Evolutionary conservation across 371 early-diverging fungal genomes (phyloP), one percentile per base, ranked within the genome.

Genomic region (Lichtheimia corymbifera): DNA sequence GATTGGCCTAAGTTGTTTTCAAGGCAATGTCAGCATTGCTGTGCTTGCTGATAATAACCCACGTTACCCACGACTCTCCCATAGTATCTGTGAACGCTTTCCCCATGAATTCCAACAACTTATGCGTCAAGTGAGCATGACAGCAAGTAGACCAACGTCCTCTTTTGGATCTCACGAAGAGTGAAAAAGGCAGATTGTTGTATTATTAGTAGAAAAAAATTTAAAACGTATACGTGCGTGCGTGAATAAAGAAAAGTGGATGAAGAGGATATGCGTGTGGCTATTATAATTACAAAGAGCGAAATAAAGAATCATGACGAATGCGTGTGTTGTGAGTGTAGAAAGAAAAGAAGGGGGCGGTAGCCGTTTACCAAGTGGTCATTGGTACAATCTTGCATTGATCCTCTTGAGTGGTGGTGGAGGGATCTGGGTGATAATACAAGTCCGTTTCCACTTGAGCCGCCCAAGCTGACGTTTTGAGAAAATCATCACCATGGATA

Each of bases 381-480:
- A 65, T 50, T 5, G 51, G 24, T 4, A 13, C 51, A 13, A 65
- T 49, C 17, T 52, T 28, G 50, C 64, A 63, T 35, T 35, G 35
- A 9, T 35, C 35, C 14, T 41, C 45, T 42, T 43, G 55, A 17
- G 45, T 47, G 24, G 40, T 1, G 3, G 15, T 3, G 4, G 15
- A 42, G 1, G 28, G 7, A 28, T 28, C 28, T 2, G 35, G 35
- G 11, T 35, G 35, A 11, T 55, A 14, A 40, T 49, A 57, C 18
- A 67, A 51, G 50, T 75, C 76, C 0, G 76, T 73, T 40, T 73
- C 62, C 0, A 76, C 79, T 45, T 80, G 81, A 28, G 81, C 78
- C 14, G 73, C 69, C 78, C 77, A 77, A 12, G 78, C 78, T 9
- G 78, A 76, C 13, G 73, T 74, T 42, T 67, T 69, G 12, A 76